These are phyloP conservation scores for Leptographium wingfieldii DNA, from an alignment of 2,329 filamentous ascomycete species.

Conservation along the genomic window DNA sequence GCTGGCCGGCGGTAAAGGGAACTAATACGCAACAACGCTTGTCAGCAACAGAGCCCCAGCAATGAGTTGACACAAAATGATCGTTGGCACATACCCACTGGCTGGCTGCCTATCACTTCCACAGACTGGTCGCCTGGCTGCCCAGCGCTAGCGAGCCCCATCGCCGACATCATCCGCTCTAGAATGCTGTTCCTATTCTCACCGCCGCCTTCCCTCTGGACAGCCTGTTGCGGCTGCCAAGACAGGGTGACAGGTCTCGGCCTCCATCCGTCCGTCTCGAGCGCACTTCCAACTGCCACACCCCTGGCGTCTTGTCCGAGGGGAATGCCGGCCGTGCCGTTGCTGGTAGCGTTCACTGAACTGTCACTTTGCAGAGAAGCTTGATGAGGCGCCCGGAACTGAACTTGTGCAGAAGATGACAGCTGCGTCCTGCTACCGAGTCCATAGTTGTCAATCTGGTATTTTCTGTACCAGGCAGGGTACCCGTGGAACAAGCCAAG, in stretches of 20 bases:
- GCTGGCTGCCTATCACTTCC: neutral
- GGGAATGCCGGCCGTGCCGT: neutral
- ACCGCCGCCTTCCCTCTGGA: too few relatives aligned
- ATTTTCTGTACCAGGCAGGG: conserved; percentile 48
- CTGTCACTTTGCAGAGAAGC: neutral
- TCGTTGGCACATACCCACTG: neutral
- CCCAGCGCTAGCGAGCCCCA: neutral
- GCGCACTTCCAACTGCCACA: neutral
- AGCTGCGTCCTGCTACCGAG: neutral
- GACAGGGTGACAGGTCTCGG: neutral
- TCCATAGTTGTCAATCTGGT: conserved; percentile 26
- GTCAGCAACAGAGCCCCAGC: neutral
- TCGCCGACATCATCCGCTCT: neutral
- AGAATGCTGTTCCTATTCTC: neutral
- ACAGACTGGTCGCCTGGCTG: neutral
- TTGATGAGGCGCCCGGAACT: neutral
- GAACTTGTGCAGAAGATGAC: neutral
- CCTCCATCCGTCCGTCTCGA: neutral
- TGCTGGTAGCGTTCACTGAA: too few relatives aligned
- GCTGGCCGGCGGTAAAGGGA: neutral
- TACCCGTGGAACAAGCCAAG: conserved; percentile 59
- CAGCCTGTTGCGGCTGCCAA: neutral
- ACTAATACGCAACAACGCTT: neutral
- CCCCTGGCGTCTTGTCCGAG: neutral
- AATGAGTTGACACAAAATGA: neutral